phyloP scores from a whole-genome alignment of 192 early-diverging fungal species.

The Entomortierella lignicola region DNA sequence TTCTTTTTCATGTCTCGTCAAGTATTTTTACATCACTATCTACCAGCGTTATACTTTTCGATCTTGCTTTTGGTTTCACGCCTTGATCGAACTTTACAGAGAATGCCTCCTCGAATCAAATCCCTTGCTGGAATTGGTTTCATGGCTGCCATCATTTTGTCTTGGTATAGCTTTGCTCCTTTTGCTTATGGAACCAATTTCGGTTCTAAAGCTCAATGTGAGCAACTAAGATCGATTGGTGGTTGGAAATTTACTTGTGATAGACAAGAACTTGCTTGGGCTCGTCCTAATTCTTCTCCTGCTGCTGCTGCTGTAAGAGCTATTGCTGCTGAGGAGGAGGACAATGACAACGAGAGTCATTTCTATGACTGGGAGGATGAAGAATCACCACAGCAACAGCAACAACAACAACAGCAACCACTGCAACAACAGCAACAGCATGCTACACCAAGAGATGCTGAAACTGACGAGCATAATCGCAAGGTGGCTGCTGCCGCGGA shows the following conservation, averaged over 20 bases:
- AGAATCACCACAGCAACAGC: conserved; percentile 4
- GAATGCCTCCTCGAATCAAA: conserved; percentile 57
- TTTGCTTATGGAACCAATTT: conserved; percentile 85
- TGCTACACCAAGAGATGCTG: not conserved
- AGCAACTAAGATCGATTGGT: conserved; percentile 78
- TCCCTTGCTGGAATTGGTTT: conserved; percentile 61
- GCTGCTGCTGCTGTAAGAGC: not conserved
- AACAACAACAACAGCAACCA: conserved; percentile 2
- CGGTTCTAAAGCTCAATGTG: conserved; percentile 73
- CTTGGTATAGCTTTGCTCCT: conserved; percentile 79
- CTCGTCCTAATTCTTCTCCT: conserved; percentile 12
- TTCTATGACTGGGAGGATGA: conserved; percentile 5
- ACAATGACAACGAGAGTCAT: conserved; percentile 22
- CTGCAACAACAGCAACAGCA: conserved; percentile 4
- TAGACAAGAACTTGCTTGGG: conserved; percentile 15
- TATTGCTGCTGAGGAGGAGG: not conserved
- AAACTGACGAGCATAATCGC: not conserved
- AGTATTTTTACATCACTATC: conserved; percentile 92
- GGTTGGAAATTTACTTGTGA: conserved; percentile 89
- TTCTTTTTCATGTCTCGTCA: conserved; percentile 93
- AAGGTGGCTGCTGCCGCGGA: conserved; percentile 1
- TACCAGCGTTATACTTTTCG: conserved; percentile 90
- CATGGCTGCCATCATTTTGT: conserved; percentile 66
- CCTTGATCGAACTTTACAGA: conserved; percentile 73
- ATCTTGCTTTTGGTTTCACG: conserved; percentile 76